Base-by-base conservation (phyloP, 768 basidiomycete species). In the Leccinum imitatum region DNA sequence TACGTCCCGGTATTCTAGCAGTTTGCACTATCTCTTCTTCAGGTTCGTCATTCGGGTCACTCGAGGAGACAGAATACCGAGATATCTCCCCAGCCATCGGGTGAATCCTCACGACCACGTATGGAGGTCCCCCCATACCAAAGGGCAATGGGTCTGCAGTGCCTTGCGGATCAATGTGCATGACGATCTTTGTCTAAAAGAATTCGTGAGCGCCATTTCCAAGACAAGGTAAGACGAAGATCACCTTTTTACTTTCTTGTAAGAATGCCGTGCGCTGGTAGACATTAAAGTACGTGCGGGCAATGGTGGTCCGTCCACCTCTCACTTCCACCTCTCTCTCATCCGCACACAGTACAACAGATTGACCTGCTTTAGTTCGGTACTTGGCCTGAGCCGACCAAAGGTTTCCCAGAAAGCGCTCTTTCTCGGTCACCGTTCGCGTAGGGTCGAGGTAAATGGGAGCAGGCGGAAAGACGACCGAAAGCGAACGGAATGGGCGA, bases 361-460 rank as follows among this genome's bases (percentile, higher is more conserved):
- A 90, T 68, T 90, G 88, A 0, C 88, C 89, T 8, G 80, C 74
- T 54, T 84, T 84, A 2, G 91, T 83, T 59, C 95, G 80, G 64
- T 89, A 89, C 51, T 81, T 84, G 8, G 93, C 93, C 71, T 98
- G 95, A 23, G 87, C 87, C 47, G 82, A 82, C 95, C 95, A 98
- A 11, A 98, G 75, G 69, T 93, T 94, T 64, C 93, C 87, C 33
- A 98, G 74, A 69, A 98, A 98, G 9, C 89, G 83, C 44, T 81
- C 80, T 73, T 95, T 96, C 71, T 91, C 90, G 7, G 69, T 71
- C 58, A 84, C 80, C 4, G 86, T 83, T 56, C 83, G 81, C 0
- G 77, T 74, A 17, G 90, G 89, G 67, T 93, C 89, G 35, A 89
- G 70, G 59, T 86, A 85, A 48, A 84, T 69, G 0, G 87, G 79